These are phyloP conservation scores for Sesbania bispinosa DNA, from an alignment of 306 rosid genomes.

Conservation along the genomic window DNA sequence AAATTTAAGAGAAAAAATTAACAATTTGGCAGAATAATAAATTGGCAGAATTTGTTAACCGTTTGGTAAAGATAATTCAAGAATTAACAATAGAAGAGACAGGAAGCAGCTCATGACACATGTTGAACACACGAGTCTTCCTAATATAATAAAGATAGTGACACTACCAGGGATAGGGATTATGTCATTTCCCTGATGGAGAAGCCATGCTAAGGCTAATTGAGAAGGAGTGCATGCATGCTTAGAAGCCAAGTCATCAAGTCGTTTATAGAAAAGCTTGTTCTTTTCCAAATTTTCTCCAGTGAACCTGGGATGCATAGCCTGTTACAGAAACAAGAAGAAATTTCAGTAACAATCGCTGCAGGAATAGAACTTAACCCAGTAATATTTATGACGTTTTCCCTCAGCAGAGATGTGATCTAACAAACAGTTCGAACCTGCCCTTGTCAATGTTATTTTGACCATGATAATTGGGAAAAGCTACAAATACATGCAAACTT, in stretches of 20 bases:
- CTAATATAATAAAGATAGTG: not conserved
- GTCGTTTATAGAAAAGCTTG: slow-evolving; percentile 41
- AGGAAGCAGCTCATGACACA: not conserved
- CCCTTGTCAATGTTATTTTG: not conserved
- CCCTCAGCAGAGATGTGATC: not conserved
- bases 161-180: slow-evolving; percentile 70
- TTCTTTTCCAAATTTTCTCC: slow-evolving; percentile 69
- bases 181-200: slow-evolving; percentile 60
- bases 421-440: not conserved
- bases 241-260: slow-evolving; percentile 47
- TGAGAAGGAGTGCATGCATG: slow-evolving; percentile 61
- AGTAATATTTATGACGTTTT: not conserved
- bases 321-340: slow-evolving; percentile 29
- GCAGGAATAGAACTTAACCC: not conserved
- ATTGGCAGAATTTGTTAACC: not conserved
- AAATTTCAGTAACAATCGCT: slow-evolving; percentile 4
- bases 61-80: slow-evolving; percentile 1
- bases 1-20: not conserved
- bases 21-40: too few relatives aligned
- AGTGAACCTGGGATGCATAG: slow-evolving; percentile 60
- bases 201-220: slow-evolving; percentile 71
- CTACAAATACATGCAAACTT: not conserved
- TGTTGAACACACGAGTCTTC: not conserved
- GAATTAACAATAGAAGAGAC: not conserved
- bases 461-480: not conserved